Percentiles rank a stretch among this genome's conserved stretches.
phyloP scores from a whole-genome alignment of 768 basidiomycete genomes.

The Trametes villosa region DNA sequence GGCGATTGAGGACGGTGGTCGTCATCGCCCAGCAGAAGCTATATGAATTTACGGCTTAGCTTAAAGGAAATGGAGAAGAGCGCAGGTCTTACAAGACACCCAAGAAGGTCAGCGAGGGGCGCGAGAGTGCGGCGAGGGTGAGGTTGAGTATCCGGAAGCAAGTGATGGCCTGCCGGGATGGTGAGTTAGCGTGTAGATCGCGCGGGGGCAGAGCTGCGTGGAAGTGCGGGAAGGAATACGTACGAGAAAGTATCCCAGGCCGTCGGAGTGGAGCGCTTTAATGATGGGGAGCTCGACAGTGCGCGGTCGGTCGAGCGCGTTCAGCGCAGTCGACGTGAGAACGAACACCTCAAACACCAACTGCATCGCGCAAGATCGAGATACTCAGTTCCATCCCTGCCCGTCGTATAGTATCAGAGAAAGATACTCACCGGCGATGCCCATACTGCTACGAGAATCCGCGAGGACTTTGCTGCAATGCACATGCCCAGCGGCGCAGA shows the following conservation, averaged over 20 bases:
- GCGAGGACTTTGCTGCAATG: conserved; percentile 27
- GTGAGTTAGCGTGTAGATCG: no score
- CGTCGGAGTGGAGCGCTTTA: conserved; percentile 39
- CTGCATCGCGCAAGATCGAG: conserved; percentile 24
- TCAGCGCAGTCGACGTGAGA: conserved; percentile 37
- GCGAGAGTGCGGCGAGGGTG: conserved; percentile 25
- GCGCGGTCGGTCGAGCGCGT: conserved; percentile 42
- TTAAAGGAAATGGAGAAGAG: background rate
- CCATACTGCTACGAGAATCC: conserved; percentile 35
- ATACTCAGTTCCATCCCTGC: background rate
- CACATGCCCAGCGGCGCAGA: conserved; percentile 32
- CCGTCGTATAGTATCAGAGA: background rate
- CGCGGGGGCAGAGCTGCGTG: background rate
- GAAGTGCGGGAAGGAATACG: conserved; percentile 4
- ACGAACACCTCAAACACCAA: conserved; percentile 41
- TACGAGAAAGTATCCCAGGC: conserved; percentile 42
- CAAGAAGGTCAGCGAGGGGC: conserved; percentile 33
- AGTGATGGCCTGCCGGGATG: conserved; percentile 27
- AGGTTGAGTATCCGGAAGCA: conserved; percentile 35
- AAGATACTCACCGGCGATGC: conserved; percentile 36
- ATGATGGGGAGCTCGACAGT: conserved; percentile 31
- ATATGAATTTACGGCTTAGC: background rate
- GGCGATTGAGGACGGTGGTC: conserved; percentile 39
- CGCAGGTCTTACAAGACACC: conserved; percentile 32
- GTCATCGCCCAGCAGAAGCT: conserved; percentile 43